These are phyloP conservation scores for Aspergillus pseudoglaucus DNA, from an alignment of 2,329 filamentous ascomycete genomes.

Conservation along the genomic window DNA sequence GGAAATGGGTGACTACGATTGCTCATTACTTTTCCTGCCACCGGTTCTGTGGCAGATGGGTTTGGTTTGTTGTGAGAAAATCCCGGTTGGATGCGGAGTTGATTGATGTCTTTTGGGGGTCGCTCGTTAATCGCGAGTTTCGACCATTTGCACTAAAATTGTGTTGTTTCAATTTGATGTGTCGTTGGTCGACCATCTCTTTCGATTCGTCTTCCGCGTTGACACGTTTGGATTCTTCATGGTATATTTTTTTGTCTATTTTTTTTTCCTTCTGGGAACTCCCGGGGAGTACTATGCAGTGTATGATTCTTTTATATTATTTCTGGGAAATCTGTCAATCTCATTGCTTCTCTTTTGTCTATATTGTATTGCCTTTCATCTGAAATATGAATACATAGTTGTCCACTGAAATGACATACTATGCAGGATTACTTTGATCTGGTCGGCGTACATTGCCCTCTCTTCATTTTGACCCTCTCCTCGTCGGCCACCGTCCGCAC, in stretches of 20 bases:
- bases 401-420: too few relatives aligned
- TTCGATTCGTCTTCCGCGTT: conserved; percentile 16
- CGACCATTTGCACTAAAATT: conserved; percentile 26
- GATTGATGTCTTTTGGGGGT: conserved; percentile 21
- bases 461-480: too few relatives aligned
- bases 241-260: conserved; percentile 2
- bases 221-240: conserved; percentile 18
- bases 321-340: conserved; percentile 10
- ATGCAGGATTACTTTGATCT: too few relatives aligned
- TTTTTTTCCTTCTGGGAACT: conserved; percentile 13
- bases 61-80: conserved; percentile 23
- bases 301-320: conserved; percentile 14
- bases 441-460: too few relatives aligned
- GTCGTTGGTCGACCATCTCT: conserved; percentile 14
- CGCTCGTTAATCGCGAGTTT: conserved; percentile 22
- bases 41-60: conserved; percentile 22
- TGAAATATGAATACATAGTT: not conserved
- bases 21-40: conserved; percentile 24
- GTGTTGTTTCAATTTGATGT: conserved; percentile 11
- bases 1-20: conserved; percentile 22
- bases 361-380: conserved; percentile 6
- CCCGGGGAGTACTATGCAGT: conserved; percentile 17
- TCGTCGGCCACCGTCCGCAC: too few relatives aligned
- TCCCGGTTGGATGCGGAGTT: conserved; percentile 35
- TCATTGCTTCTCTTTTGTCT: conserved; percentile 12